These are phyloP conservation scores for Immersiporthe knoxdaviesiana DNA, from an alignment of 2,329 filamentous ascomycete genomes.

Conservation along the genomic window DNA sequence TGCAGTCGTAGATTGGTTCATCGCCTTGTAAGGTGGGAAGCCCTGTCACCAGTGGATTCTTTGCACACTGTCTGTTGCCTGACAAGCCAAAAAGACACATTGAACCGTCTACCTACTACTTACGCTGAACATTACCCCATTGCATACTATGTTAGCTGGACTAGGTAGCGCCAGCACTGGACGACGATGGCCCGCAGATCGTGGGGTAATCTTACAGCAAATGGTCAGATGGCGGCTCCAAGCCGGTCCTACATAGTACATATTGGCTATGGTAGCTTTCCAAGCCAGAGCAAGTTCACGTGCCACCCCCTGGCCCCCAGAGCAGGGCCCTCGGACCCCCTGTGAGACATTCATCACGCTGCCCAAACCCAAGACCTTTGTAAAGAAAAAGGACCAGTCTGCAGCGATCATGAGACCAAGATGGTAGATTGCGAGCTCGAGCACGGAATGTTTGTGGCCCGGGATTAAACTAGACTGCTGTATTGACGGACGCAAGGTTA, in stretches of 20 bases:
- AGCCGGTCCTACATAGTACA: no score
- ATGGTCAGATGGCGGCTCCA: constrained; percentile 9
- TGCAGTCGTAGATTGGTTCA: background rate
- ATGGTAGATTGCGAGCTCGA: background rate
- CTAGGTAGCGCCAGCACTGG: constrained; percentile 1
- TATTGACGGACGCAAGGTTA: background rate
- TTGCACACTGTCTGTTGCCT: background rate
- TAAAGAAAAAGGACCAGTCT: background rate
- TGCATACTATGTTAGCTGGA: background rate
- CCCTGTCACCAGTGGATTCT: background rate
- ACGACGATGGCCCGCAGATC: constrained; percentile 2
- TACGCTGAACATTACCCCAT: background rate
- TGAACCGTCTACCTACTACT: background rate
- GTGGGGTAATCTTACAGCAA: constrained; percentile 5
- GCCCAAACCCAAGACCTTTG: background rate
- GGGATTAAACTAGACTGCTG: no score
- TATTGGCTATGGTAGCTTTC: background rate
- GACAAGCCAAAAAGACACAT: background rate
- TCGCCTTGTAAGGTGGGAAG: background rate
- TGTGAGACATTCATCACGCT: constrained; percentile 1
- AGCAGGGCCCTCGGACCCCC: background rate
- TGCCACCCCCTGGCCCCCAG: background rate
- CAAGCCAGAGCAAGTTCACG: background rate
- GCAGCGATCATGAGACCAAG: background rate
- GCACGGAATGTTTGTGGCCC: background rate